Evolutionary conservation across 805 yeast genomes (phyloP), one percentile per base, ranked within the genome.

Genomic region (Metschnikowia gruessii): DNA sequence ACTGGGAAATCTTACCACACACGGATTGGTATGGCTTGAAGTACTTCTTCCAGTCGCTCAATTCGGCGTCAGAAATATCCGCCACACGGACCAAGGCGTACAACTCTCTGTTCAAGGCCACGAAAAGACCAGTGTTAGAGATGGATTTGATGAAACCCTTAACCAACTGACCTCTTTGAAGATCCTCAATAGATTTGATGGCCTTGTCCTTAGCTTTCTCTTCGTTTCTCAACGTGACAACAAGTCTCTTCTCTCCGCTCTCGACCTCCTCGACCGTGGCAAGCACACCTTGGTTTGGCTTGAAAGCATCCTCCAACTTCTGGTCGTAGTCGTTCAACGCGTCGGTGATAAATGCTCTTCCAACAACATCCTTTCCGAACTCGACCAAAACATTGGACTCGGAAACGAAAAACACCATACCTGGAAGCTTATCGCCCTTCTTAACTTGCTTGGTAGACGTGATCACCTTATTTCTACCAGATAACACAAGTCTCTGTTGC

Each of bases 1-100:
- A 76, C 38, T 80, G 74, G 9, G 84, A 63, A 41, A 92, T 80
- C 61, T 85, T 87, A 56, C 92, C 96, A 40, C 73, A 60, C 9
- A 92, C 89, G 12, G 77, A 69, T 68, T 91, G 95, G 63, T 85
- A 81, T 22, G 80, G 75, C 52, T 76, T 75, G 76, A 76, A 88
- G 52, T 74, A 78, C 52, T 81, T 82, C 71, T 87, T 87, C 98
- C 98, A 92, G 48, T 92, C 95, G 58, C 84, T 85, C 60, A 89
- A 69, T 57, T 70, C 87, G 1, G 85, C 74, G 58, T 92, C 98
- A 10, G 95, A 87, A 24, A 92, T 70, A 61, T 91, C 91, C 36
- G 85, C 66, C 41, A 89, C 82, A 59, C 88, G 83, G 22, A 88
- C 94, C 58, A 92, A 81, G 1, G 91, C 97, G 55, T 79, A 80